Evolutionary conservation across 2,329 filamentous ascomycete genomes (phyloP).

Genomic region (Knufia petricola): DNA sequence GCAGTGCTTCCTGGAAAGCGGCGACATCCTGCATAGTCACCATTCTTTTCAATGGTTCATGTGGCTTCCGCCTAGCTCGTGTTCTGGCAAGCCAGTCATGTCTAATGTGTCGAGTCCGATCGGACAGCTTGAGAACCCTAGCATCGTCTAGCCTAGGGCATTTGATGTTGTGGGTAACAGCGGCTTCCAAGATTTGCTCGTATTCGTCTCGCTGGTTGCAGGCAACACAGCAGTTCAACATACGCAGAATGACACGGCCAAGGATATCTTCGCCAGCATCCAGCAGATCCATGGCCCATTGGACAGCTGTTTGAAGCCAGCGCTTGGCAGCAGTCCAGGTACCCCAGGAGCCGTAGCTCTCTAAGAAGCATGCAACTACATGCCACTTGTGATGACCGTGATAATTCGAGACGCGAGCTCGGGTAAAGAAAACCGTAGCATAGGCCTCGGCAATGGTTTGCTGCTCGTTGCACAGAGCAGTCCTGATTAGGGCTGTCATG

Average conservation of each 20-base stretch:
- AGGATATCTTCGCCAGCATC: slow-evolving; percentile 6
- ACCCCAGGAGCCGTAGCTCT: slow-evolving; percentile 13
- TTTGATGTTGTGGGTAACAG: slow-evolving; percentile 13
- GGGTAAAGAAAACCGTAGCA: slow-evolving; percentile 7
- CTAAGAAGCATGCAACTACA: slow-evolving; percentile 17
- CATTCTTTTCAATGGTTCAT: background rate
- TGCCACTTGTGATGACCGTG: slow-evolving; percentile 12
- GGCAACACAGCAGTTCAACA: slow-evolving; percentile 20
- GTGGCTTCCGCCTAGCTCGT: background rate
- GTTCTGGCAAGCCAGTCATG: background rate
- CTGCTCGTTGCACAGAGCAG: slow-evolving; percentile 16
- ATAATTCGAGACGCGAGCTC: slow-evolving; percentile 1
- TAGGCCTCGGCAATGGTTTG: slow-evolving; percentile 20
- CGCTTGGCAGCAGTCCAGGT: slow-evolving; percentile 19
- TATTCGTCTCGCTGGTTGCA: slow-evolving; percentile 18
- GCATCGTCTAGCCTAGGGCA: slow-evolving; percentile 8
- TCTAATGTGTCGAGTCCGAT: background rate
- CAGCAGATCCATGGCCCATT: slow-evolving; percentile 6
- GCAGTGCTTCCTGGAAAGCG: background rate
- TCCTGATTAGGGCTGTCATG: slow-evolving; percentile 14
- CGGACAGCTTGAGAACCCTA: background rate
- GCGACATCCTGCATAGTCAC: background rate
- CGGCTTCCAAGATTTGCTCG: slow-evolving; percentile 16
- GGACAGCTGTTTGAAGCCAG: slow-evolving; percentile 16
- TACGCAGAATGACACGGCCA: slow-evolving; percentile 17